phyloP scores from a whole-genome alignment of 208 protist genomes.

The Acanthamoeba sp. region DNA sequence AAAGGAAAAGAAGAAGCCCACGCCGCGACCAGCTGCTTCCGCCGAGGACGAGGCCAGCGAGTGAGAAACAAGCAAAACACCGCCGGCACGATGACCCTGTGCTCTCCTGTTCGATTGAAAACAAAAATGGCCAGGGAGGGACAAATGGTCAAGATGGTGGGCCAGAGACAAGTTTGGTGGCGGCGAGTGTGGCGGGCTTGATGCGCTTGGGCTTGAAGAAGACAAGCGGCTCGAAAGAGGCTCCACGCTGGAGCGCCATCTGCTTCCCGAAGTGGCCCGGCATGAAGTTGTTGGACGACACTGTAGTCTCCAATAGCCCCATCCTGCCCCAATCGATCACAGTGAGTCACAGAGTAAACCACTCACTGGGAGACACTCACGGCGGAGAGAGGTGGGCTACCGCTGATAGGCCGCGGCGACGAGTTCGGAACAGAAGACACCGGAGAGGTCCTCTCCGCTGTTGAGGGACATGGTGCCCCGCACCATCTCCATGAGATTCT shows the following conservation, averaged over 20 bases:
- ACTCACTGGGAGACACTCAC: too few relatives aligned
- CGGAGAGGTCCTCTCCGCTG: slow-evolving; percentile 7
- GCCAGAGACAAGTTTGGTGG: not conserved
- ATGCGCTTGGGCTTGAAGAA: slow-evolving; percentile 9
- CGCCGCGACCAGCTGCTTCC: too few relatives aligned
- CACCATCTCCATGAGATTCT: slow-evolving; percentile 19
- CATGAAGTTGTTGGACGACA: slow-evolving; percentile 37
- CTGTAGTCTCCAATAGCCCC: not conserved
- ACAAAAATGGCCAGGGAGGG: too few relatives aligned
- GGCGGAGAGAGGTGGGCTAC: too few relatives aligned
- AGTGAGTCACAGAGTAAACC: too few relatives aligned
- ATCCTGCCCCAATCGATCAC: too few relatives aligned
- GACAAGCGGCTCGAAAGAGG: not conserved
- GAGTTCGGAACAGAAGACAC: slow-evolving; percentile 32
- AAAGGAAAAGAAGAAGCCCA: too few relatives aligned
- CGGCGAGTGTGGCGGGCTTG: not conserved
- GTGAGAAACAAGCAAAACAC: too few relatives aligned
- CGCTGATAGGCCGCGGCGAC: slow-evolving; percentile 1
- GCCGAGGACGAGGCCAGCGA: too few relatives aligned
- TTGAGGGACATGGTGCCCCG: slow-evolving; percentile 7
- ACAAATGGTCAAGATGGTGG: not conserved
- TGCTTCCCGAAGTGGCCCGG: not conserved
- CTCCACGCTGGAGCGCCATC: not conserved
- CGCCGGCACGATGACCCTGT: too few relatives aligned
- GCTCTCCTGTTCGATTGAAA: too few relatives aligned